phyloP scores from a whole-genome alignment of 805 yeast genomes.

The Sugiyamaella mastotermitis region DNA sequence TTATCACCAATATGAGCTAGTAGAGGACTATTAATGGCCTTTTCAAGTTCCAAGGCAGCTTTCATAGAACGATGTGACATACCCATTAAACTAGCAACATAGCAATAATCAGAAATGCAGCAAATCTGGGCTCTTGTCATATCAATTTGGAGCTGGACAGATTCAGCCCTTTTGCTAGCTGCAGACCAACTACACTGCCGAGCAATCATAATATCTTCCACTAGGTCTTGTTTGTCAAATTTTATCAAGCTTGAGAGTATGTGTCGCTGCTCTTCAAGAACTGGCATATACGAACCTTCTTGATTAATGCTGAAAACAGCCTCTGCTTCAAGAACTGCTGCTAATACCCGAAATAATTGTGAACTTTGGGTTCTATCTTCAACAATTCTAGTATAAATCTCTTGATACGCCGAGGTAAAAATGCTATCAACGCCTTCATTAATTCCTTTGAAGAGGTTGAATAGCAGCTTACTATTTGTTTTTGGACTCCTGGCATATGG shows the following conservation, averaged over 20 bases:
- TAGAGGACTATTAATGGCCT: no score
- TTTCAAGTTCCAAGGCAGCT: constrained; percentile 21
- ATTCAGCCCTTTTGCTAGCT: not conserved
- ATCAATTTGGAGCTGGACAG: not conserved
- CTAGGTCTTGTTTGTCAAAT: not conserved
- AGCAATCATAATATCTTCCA: constrained; percentile 10
- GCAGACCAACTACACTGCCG: constrained; percentile 10
- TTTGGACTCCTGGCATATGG: constrained; percentile 35
- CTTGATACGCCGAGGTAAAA: no score
- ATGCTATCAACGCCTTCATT: not conserved
- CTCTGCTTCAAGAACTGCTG: not conserved
- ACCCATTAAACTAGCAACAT: constrained; percentile 17
- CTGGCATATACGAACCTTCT: not conserved
- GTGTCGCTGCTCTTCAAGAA: not conserved
- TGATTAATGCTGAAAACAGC: not conserved
- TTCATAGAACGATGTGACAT: constrained; percentile 22
- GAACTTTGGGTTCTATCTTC: not conserved
- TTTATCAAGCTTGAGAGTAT: constrained; percentile 3
- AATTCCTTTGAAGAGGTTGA: constrained; percentile 40
- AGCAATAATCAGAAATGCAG: constrained; percentile 9
- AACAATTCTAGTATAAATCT: not conserved
- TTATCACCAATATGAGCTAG: no score
- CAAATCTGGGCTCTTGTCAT: not conserved
- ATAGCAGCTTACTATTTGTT: constrained; percentile 44
- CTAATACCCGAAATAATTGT: not conserved